phyloP scores from a whole-genome alignment of 148 eudicot genomes.

The Rhododendron williamsianum region DNA sequence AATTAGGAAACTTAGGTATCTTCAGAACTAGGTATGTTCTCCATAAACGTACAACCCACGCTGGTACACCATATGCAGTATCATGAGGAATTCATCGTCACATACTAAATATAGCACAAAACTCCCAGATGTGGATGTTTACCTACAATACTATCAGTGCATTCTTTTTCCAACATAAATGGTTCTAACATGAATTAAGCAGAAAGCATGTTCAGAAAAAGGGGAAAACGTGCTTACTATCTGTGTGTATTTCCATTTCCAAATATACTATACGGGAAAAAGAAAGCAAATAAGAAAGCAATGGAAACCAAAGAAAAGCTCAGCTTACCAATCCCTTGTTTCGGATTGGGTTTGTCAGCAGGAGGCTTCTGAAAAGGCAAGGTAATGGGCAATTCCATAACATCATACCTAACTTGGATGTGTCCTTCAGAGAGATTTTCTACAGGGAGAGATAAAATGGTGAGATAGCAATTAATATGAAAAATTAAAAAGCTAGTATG shows the following conservation, averaged over 20 bases:
- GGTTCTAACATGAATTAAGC: background rate
- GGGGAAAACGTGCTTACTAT: background rate
- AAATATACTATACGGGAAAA: background rate
- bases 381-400: constrained; percentile 68
- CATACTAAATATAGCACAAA: background rate
- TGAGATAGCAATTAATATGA: background rate
- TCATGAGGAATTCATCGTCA: background rate
- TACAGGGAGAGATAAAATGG: constrained; percentile 7
- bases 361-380: constrained; percentile 90
- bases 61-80: background rate
- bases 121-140: background rate
- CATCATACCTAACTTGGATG: constrained; percentile 72
- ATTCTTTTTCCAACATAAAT: background rate
- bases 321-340: constrained; percentile 86
- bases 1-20: background rate
- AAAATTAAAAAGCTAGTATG: background rate
- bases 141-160: background rate
- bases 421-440: constrained; percentile 56
- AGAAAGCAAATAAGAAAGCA: background rate
- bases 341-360: constrained; percentile 89
- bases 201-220: background rate
- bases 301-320: background rate
- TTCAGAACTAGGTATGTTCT: background rate
- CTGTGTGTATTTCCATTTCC: background rate
- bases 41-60: background rate